phyloP scores from a whole-genome alignment of 305 asterid species.

The Plantago rigida region DNA sequence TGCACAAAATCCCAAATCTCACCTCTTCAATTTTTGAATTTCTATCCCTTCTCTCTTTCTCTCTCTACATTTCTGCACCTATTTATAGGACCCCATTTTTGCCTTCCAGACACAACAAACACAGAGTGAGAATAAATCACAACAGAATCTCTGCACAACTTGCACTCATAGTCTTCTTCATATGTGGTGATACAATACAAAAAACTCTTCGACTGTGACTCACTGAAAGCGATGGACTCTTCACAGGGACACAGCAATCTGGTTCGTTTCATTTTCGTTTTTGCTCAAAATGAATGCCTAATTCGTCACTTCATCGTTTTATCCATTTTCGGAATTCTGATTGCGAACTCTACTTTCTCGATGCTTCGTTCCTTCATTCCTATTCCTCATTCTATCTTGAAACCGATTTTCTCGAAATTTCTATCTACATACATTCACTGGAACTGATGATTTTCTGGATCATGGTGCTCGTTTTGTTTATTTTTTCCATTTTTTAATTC shows the following conservation, averaged over 20 bases:
- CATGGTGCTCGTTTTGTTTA: no score
- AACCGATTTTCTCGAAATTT: not conserved
- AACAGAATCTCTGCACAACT: no score
- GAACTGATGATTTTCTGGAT: no score
- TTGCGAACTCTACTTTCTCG: not conserved
- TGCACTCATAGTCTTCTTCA: no score
- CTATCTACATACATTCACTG: no score
- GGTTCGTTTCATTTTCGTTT: constrained; percentile 15
- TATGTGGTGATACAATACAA: not conserved
- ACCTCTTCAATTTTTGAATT: no score
- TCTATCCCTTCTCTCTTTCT: not conserved
- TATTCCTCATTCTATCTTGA: not conserved
- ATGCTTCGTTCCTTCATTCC: not conserved
- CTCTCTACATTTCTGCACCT: not conserved
- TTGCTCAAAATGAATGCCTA: not conserved
- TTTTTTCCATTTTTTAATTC: no score
- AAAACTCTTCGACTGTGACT: not conserved
- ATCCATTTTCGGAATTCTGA: not conserved
- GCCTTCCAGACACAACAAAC: no score
- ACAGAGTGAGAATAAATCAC: no score
- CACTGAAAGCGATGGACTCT: constrained; percentile 31
- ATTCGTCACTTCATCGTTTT: not conserved
- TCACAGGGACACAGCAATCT: constrained; percentile 33
- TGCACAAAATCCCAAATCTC: no score
- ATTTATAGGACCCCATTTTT: not conserved